Percentiles rank a stretch among this genome's conserved stretches.
These are phyloP conservation scores for Eutrema japonicum DNA, from an alignment of 345 rosid genomes.

Conservation along the genomic window DNA sequence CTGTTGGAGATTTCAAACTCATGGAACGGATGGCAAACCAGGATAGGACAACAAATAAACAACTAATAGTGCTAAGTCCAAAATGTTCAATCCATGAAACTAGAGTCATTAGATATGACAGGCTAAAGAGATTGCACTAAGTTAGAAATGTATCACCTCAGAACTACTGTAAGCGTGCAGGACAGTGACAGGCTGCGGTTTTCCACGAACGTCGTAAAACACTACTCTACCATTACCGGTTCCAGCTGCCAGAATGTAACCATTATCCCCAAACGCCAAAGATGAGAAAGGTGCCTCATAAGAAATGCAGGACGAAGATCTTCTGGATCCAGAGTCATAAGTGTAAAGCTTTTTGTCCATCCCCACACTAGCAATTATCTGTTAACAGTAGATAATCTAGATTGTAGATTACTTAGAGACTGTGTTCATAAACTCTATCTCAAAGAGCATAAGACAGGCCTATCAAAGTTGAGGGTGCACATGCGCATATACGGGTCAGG, in stretches of 20 bases:
- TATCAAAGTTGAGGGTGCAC: conserved; percentile 23
- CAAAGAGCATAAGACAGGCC: conserved; percentile 17
- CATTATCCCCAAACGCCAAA: conserved; percentile 95
- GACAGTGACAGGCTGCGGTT: conserved; percentile 83
- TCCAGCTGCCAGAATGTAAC: conserved; percentile 89
- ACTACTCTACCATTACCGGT: conserved; percentile 91
- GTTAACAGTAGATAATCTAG: conserved; percentile 39
- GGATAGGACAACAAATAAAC: conserved; percentile 4
- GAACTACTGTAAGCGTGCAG: conserved; percentile 89
- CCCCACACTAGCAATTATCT: conserved; percentile 95
- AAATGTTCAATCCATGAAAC: conserved; percentile 14
- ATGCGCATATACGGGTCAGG: conserved; percentile 10
- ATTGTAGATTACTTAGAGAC: conserved; percentile 29
- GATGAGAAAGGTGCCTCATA: conserved; percentile 98
- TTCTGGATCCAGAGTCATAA: conserved; percentile 84
- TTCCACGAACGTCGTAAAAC: conserved; percentile 93
- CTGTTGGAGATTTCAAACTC: conserved; percentile 17
- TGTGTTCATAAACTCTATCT: conserved; percentile 7
- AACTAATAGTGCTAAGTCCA: conserved; percentile 6
- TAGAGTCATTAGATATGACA: conserved; percentile 1
- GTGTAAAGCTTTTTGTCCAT: conserved; percentile 93
- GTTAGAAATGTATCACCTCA: conserved; percentile 60
- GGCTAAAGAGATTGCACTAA: conserved; percentile 8
- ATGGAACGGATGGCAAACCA: conserved; percentile 12
- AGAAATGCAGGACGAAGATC: conserved; percentile 69